Evolutionary conservation across 177 flowering plant genomes (phyloP).

Genomic region (Vitis hybrid): DNA sequence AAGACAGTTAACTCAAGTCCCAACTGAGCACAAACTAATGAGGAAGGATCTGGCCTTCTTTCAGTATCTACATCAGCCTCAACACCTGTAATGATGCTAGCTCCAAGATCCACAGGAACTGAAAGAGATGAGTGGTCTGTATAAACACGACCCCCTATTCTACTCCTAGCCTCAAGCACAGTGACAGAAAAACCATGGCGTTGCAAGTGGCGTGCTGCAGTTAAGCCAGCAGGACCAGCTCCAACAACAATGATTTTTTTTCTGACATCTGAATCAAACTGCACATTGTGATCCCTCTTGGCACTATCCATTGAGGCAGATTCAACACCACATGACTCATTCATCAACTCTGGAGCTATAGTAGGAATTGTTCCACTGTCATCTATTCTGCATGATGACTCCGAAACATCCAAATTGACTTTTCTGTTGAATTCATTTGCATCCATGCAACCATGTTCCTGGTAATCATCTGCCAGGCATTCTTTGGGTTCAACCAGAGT

Average conservation of each 20-base stretch:
- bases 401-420: slow-evolving; percentile 20
- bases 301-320: slow-evolving; percentile 17
- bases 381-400: slow-evolving; percentile 23
- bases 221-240: slow-evolving; percentile 99
- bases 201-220: slow-evolving; percentile 93
- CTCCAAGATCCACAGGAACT: slow-evolving; percentile 99
- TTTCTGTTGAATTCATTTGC: slow-evolving; percentile 14
- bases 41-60: slow-evolving; percentile 97
- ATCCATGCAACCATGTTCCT: slow-evolving; percentile 22
- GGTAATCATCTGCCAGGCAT: slow-evolving; percentile 21
- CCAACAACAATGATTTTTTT: slow-evolving; percentile 80
- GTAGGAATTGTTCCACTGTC: slow-evolving; percentile 21
- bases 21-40: slow-evolving; percentile 88
- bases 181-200: slow-evolving; percentile 87
- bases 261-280: slow-evolving; percentile 32
- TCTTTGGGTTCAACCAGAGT: slow-evolving; percentile 20
- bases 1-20: slow-evolving; percentile 89
- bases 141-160: slow-evolving; percentile 95
- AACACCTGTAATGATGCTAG: slow-evolving; percentile 98
- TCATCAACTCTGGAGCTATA: slow-evolving; percentile 14
- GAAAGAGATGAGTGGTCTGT: slow-evolving; percentile 92
- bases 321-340: slow-evolving; percentile 17
- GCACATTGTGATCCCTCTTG: slow-evolving; percentile 13
- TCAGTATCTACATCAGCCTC: slow-evolving; percentile 97
- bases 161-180: slow-evolving; percentile 86